Conservation (phyloP, 176 grass and related monocot species). For the Hsuehochloa calcarea region DNA sequence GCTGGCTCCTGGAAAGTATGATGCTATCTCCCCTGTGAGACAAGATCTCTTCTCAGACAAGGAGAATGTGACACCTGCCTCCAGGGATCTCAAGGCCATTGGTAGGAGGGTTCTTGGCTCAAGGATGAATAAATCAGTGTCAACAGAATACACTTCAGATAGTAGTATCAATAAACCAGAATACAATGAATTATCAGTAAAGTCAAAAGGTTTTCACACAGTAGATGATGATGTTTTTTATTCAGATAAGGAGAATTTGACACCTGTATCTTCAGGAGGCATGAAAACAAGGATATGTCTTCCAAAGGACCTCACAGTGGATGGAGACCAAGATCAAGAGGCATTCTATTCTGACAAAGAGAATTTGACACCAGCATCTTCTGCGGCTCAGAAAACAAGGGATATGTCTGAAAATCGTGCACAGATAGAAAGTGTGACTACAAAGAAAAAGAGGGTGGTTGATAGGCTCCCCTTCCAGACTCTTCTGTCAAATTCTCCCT, state of each 20-base stretch:
- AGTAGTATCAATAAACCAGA: background rate
- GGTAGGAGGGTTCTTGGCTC: conserved; percentile 48
- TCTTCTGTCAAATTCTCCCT: conserved; percentile 56
- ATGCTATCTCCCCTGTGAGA: conserved; percentile 27
- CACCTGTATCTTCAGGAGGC: conserved; percentile 48
- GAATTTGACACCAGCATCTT: conserved; percentile 62
- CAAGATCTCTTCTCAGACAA: conserved; percentile 45
- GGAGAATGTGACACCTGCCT: conserved; percentile 51
- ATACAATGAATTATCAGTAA: conserved; percentile 29
- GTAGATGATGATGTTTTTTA: conserved; percentile 52
- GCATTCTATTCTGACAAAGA: conserved; percentile 73
- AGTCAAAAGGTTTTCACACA: conserved; percentile 28
- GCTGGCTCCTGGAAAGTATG: conserved; percentile 10
- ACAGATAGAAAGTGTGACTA: conserved; percentile 48
- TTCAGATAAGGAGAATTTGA: conserved; percentile 88
- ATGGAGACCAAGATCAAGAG: conserved; percentile 44
- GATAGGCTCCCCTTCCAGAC: conserved; percentile 60
- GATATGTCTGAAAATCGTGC: conserved; percentile 32
- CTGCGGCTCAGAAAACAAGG: conserved; percentile 41
- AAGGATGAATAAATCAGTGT: conserved; percentile 39
- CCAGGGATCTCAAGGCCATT: conserved; percentile 36
- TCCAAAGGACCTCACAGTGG: conserved; percentile 25
- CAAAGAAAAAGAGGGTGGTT: conserved; percentile 51
- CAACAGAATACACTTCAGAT: conserved; percentile 20
- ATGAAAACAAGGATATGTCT: conserved; percentile 42